Evolutionary conservation across 2,329 filamentous ascomycete species (phyloP), one percentile per base, ranked within the genome.

Genomic region (Ceratocystis albifundus): DNA sequence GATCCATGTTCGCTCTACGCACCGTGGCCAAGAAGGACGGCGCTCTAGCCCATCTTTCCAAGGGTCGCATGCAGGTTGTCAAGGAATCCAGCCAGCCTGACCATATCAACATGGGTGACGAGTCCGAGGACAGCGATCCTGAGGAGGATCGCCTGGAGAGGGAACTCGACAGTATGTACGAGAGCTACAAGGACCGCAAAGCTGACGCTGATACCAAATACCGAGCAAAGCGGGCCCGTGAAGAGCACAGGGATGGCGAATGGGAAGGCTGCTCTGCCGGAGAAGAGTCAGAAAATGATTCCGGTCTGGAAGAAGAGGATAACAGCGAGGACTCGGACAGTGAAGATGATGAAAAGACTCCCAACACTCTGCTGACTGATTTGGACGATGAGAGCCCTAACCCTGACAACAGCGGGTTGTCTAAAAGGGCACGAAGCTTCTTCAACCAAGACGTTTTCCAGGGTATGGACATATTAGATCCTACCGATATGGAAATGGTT

Each of bases 401-500:
- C 22, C 62, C 70, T 36, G 68, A 69, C 36, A 62, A 66, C 4
- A 61, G 71, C 63, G 72, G 73, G 2, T 79, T 97, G n/a, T 96
- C 91, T 2, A 92, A 87, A 74, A 84, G 90, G 69, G 94, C 94
- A 7, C 84, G 87, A 8, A 83, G 88, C 68, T 99, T 99, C 77
- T 99, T 99, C 75, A 88, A 89, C 71, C 93, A 96, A 74, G 92
- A 96, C 70, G 88, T 99, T 50, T 99, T 99, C 79, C 86, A 92
- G 70, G 89, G 86, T 48, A 85, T 97, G 65, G 84, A 62, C 28
- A 48, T 70, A 61, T 45, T 70, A 44, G 68, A 85, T 25, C 88
- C 75, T 12, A 70, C 74, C 17, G 76, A 78, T 36, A 73, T 72
- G 70, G 71, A 70, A 62, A 72, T 69, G 15, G 72, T 73, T 50